Conservation (phyloP, 2,329 filamentous ascomycete species). For the Verticillium alfalfae region DNA sequence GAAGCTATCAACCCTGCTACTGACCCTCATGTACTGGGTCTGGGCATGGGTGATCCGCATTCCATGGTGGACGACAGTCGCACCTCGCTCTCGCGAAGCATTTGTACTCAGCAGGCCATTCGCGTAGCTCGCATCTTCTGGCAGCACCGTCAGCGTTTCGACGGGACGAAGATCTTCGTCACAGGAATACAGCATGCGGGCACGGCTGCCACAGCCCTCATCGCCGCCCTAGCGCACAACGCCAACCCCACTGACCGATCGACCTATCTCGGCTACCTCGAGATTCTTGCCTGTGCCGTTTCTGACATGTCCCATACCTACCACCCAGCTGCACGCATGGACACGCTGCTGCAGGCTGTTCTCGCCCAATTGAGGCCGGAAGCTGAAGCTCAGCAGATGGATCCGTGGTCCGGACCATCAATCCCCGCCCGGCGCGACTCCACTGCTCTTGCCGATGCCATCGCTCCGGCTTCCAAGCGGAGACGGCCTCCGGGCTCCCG, state of each 20-base stretch:
- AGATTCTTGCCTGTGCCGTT: constrained; percentile 45
- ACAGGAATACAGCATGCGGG: constrained; percentile 48
- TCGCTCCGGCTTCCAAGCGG: constrained; percentile 21
- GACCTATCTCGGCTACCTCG: constrained; percentile 40
- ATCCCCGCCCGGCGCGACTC: neutral
- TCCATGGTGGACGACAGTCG: constrained; percentile 32
- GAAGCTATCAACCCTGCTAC: neutral
- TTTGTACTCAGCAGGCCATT: constrained; percentile 50
- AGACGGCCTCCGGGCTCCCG: constrained; percentile 18
- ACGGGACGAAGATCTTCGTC: constrained; percentile 43
- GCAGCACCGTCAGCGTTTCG: constrained; percentile 47
- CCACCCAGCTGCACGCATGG: constrained; percentile 49
- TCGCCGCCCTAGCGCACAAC: constrained; percentile 39
- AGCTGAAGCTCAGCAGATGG: constrained; percentile 10
- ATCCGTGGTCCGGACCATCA: constrained; percentile 1
- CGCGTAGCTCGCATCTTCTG: constrained; percentile 47
- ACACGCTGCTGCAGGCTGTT: constrained; percentile 45
- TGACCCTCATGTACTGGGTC: constrained; percentile 13
- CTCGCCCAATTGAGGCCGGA: constrained; percentile 38
- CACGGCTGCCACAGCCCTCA: constrained; percentile 47
- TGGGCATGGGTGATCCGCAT: constrained; percentile 23
- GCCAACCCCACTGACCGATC: constrained; percentile 27
- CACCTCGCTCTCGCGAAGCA: constrained; percentile 40
- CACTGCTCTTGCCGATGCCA: constrained; percentile 1
- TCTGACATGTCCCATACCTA: constrained; percentile 48